phyloP scores from a whole-genome alignment of 805 yeast species.

The Cyberlindnera mrakii region DNA sequence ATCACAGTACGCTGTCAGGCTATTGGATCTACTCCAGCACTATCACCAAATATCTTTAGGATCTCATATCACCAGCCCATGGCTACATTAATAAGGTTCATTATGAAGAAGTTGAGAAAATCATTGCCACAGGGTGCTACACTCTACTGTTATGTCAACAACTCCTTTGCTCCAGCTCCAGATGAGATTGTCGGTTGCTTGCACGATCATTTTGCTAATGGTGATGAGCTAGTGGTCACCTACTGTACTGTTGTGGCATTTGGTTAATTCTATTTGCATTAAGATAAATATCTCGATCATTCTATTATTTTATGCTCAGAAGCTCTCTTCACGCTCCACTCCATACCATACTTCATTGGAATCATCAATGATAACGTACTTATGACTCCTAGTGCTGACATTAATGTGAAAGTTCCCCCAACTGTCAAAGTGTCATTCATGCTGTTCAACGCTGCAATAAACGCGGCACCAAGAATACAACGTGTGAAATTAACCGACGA shows the following conservation, averaged over 20 bases:
- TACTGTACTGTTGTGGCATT: conserved; percentile 43
- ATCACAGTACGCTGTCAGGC: conserved; percentile 51
- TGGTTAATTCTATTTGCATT: conserved; percentile 28
- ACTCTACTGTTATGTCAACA: conserved; percentile 38
- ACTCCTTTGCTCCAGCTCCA: conserved; percentile 40
- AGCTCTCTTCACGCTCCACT: conserved; percentile 23
- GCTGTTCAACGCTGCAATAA: conserved; percentile 57
- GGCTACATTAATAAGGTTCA: conserved; percentile 38
- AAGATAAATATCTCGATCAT: background rate
- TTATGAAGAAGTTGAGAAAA: conserved; percentile 33
- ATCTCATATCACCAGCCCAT: conserved; percentile 42
- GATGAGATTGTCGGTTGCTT: conserved; percentile 37
- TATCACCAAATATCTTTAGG: conserved; percentile 45
- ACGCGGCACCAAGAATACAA: conserved; percentile 67
- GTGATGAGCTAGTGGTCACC: conserved; percentile 36
- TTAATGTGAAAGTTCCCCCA: conserved; percentile 77
- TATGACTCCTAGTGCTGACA: conserved; percentile 43
- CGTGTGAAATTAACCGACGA: conserved; percentile 68
- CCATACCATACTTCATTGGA: conserved; percentile 28
- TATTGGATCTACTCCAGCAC: conserved; percentile 49
- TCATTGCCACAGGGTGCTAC: conserved; percentile 10
- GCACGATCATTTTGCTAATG: conserved; percentile 29
- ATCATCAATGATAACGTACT: conserved; percentile 22
- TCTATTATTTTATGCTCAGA: background rate
- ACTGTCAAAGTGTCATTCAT: conserved; percentile 53